Conservation (phyloP, 768 basidiomycete species). For the Trametes gibbosa region DNA sequence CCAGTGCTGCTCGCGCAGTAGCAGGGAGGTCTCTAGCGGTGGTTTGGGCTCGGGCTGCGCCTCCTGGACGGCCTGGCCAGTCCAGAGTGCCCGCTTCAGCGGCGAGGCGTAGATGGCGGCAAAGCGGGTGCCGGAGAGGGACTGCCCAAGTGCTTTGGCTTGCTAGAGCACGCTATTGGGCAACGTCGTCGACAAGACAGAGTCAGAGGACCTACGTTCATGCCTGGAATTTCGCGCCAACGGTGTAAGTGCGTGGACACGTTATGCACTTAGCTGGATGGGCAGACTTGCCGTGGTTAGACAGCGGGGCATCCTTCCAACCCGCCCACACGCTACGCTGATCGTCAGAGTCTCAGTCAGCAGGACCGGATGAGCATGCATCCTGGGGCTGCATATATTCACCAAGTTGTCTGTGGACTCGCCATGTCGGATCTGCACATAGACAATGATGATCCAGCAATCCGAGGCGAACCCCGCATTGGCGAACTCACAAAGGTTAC, state of each 20-base stretch:
- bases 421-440: constrained; percentile 64
- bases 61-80: constrained; percentile 54
- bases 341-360: not conserved
- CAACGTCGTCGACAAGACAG: not conserved
- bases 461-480: no score
- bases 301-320: constrained; percentile 69
- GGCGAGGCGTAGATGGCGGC: constrained; percentile 63
- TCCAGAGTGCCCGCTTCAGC: constrained; percentile 60
- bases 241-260: not conserved
- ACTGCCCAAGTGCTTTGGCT: constrained; percentile 47
- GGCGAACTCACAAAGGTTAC: constrained; percentile 29
- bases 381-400: constrained; percentile 21
- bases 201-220: constrained; percentile 28
- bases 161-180: constrained; percentile 19
- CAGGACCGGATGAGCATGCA: not conserved
- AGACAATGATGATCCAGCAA: not conserved
- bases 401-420: constrained; percentile 79
- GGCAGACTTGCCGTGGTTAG: constrained; percentile 62
- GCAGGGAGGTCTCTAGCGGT: constrained; percentile 43
- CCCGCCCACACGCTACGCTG: constrained; percentile 69
- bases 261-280: no score
- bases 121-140: constrained; percentile 47
- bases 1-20: constrained; percentile 68
- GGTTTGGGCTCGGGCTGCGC: constrained; percentile 48
- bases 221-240: constrained; percentile 21